A percentile compares a stretch with the other conserved stretches of the same genome.
These are phyloP conservation scores for Pharnaceum exiguum DNA, from an alignment of 148 eudicot genomes.

Conservation along the genomic window DNA sequence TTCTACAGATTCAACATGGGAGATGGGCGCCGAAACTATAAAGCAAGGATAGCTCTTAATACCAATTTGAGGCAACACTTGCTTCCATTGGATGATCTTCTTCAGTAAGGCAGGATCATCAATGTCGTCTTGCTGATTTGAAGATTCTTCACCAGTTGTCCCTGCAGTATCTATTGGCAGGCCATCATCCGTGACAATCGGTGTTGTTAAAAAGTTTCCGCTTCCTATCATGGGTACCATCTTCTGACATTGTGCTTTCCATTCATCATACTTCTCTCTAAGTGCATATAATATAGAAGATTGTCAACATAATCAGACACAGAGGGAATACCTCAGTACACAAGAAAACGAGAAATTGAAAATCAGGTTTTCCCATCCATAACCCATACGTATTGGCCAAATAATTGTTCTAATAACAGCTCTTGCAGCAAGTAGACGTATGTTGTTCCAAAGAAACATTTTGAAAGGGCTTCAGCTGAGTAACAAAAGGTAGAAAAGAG, in stretches of 20 bases:
- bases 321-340: no score
- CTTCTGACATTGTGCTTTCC: conserved; percentile 78
- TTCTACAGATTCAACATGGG: no score
- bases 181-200: conserved; percentile 66
- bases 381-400: background rate
- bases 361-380: no score
- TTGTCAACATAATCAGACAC: conserved; percentile 13
- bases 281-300: conserved; percentile 17
- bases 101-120: conserved; percentile 33
- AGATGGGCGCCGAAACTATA: background rate
- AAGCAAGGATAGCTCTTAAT: conserved; percentile 17
- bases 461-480: background rate
- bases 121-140: conserved; percentile 17
- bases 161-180: conserved; percentile 36
- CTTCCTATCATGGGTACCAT: conserved; percentile 75
- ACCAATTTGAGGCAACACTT: conserved; percentile 86
- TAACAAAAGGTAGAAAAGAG: background rate
- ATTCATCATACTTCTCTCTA: conserved; percentile 83
- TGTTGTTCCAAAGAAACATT: background rate
- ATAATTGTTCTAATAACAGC: background rate
- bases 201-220: conserved; percentile 60
- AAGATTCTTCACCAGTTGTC: conserved; percentile 4
- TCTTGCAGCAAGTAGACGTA: background rate
- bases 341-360: no score
- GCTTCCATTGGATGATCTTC: conserved; percentile 82